Evolutionary conservation across 129 eudicot species (phyloP).

Genomic region (Saussurea involucrata): DNA sequence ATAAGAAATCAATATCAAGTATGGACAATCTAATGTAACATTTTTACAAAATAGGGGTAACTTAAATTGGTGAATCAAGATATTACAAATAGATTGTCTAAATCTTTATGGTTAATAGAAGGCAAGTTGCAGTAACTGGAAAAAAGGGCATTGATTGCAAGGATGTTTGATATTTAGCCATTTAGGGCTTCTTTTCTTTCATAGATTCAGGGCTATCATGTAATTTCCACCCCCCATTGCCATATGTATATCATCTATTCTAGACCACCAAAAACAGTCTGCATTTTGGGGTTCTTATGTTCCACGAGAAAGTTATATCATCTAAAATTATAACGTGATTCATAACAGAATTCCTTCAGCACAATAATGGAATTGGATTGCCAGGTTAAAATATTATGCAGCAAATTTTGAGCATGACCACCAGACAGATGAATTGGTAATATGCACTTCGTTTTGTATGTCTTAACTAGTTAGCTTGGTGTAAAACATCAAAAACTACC

Average conservation of each 20-base stretch:
- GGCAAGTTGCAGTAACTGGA: not conserved
- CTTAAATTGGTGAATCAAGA: not conserved
- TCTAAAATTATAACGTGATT: not conserved
- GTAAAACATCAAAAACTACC: constrained; percentile 18
- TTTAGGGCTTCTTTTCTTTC: not conserved
- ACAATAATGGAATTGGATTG: not conserved
- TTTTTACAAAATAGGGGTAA: not conserved
- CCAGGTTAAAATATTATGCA: not conserved
- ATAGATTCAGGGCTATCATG: not conserved
- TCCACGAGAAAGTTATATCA: not conserved
- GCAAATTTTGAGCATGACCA: not conserved
- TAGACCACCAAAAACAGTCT: not conserved
- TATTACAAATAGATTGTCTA: not conserved
- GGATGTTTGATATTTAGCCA: too few relatives aligned
- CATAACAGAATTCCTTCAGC: not conserved
- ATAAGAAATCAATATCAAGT: not conserved
- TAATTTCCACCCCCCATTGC: not conserved
- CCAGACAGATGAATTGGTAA: not conserved
- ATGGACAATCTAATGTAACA: not conserved
- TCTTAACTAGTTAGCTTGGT: not conserved
- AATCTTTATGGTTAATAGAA: not conserved
- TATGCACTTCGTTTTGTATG: not conserved
- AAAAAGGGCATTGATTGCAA: not conserved
- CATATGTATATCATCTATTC: not conserved
- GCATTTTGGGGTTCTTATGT: not conserved